Base-by-base conservation (phyloP, 495 filamentous ascomycete species). In the Daldinia grandis region DNA sequence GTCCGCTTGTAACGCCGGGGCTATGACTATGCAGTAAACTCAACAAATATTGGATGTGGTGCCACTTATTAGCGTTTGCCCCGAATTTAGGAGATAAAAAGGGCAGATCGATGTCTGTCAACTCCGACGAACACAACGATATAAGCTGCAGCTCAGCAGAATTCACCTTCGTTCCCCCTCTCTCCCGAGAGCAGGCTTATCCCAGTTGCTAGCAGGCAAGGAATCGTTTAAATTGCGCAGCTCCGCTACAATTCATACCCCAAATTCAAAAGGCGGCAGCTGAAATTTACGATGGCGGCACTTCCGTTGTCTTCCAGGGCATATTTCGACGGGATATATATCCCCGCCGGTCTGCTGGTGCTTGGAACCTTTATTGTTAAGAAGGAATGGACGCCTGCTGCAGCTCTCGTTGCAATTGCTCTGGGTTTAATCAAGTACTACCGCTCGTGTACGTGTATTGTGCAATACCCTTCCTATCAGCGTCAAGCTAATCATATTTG, bases 291-390 rank as follows among this genome's bases (percentile, higher is more conserved):
- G 21, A 58, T 24, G 51, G 73, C 75, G 73, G 65, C 69, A 44
- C 27, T 38, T 44, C 47, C 69, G 31, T 64, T 64, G 58, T 64
- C 73, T 24, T 76, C 82, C 58, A 79, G 73, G 68, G 74, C 77
- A 62, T 85, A 84, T 71, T 76, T 95, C 73, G 88, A 91, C 76
- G 90, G 90, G 71, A 87, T 95, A 71, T 93, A 95, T 77, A 89
- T 97, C 72, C 95, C 95, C 61, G 90, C 91, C n/a, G 90, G 87
- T 64, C 85, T 98, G 37, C 81, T 97, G 38, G 81, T 97, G 56
- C 79, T 93, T 24, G 93, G 92, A 71, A 88, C 87, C 42, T 87
- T 87, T 64, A 88, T 97, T 65, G 81, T 93, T 54, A 95, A 96
- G 85, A 81, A 78, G 50, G 90, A 97, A 84, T 97, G 87, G 85